Percentiles rank a stretch among this genome's conserved stretches.
Evolutionary conservation across 108 stramenopile species (phyloP).

Genomic region (Schizochytrium sp.): DNA sequence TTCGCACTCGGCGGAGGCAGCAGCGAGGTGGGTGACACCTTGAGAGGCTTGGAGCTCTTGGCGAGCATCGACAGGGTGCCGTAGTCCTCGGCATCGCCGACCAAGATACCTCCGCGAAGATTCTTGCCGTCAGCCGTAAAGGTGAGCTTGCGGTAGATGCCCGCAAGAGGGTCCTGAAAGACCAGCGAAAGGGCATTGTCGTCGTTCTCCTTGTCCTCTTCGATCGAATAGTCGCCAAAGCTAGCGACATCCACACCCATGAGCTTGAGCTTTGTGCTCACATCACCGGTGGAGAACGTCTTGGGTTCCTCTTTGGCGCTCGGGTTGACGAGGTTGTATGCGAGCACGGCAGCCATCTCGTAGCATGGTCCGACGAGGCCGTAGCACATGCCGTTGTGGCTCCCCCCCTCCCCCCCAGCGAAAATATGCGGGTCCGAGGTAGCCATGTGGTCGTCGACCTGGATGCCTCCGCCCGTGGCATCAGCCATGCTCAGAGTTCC

Average conservation of each 20-base stretch:
- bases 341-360: constrained; percentile 75
- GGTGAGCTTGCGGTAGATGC: constrained; percentile 83
- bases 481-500: constrained; percentile 63
- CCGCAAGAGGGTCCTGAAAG: constrained; percentile 75
- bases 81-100: constrained; percentile 83
- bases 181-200: constrained; percentile 65
- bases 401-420: constrained; percentile 80
- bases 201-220: constrained; percentile 15
- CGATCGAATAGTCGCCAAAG: constrained; percentile 68
- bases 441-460: constrained; percentile 69
- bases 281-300: constrained; percentile 72
- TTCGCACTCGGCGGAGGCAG: constrained; percentile 59
- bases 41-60: constrained; percentile 55
- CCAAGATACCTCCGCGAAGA: constrained; percentile 77
- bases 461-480: constrained; percentile 66
- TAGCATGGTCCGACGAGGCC: constrained; percentile 82
- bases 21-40: constrained; percentile 51
- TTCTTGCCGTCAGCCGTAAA: constrained; percentile 79
- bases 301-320: neutral
- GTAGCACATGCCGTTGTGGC: constrained; percentile 83
- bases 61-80: constrained; percentile 59
- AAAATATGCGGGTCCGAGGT: constrained; percentile 69
- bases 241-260: constrained; percentile 87
- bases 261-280: constrained; percentile 86
- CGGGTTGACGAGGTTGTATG: constrained; percentile 51